phyloP scores from a whole-genome alignment of 495 filamentous ascomycete species.

The Tuber aestivum region DNA sequence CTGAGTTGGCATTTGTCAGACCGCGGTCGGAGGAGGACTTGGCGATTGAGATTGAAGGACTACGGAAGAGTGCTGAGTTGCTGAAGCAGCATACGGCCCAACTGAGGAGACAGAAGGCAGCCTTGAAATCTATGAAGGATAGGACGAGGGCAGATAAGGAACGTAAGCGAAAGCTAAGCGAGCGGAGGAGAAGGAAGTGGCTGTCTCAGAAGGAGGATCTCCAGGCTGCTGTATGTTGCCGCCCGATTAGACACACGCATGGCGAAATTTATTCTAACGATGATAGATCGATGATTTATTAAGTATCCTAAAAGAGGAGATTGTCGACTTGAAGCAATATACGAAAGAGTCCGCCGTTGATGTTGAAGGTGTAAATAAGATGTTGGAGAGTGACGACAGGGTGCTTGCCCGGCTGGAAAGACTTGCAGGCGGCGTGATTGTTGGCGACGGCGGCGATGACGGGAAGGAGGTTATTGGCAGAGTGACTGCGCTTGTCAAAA shows the following conservation, averaged over 20 bases:
- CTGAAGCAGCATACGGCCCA: constrained; percentile 31
- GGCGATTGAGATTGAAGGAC: constrained; percentile 19
- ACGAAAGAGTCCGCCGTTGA: constrained; percentile 21
- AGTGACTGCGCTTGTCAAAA: constrained; percentile 27
- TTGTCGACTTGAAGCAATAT: constrained; percentile 31
- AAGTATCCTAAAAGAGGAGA: constrained; percentile 37
- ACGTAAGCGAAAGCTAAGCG: constrained; percentile 24
- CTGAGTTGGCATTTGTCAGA: constrained; percentile 29
- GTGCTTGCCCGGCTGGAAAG: constrained; percentile 33
- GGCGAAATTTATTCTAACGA: neutral
- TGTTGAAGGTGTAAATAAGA: constrained; percentile 22
- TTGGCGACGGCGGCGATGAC: constrained; percentile 10
- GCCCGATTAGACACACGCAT: neutral
- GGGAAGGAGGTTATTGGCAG: constrained; percentile 28
- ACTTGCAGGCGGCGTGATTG: constrained; percentile 29
- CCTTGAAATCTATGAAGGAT: constrained; percentile 23
- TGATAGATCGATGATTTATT: constrained; percentile 36
- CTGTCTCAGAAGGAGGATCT: constrained; percentile 30
- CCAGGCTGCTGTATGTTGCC: constrained; percentile 18
- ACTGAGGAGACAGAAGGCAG: constrained; percentile 24
- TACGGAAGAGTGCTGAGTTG: constrained; percentile 26
- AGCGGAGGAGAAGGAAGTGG: constrained; percentile 31
- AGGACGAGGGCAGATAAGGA: constrained; percentile 16
- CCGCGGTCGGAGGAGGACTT: constrained; percentile 33
- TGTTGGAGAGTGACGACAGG: constrained; percentile 40